Evolutionary conservation across 768 basidiomycete genomes (phyloP).

Genomic region (Imleria badia): DNA sequence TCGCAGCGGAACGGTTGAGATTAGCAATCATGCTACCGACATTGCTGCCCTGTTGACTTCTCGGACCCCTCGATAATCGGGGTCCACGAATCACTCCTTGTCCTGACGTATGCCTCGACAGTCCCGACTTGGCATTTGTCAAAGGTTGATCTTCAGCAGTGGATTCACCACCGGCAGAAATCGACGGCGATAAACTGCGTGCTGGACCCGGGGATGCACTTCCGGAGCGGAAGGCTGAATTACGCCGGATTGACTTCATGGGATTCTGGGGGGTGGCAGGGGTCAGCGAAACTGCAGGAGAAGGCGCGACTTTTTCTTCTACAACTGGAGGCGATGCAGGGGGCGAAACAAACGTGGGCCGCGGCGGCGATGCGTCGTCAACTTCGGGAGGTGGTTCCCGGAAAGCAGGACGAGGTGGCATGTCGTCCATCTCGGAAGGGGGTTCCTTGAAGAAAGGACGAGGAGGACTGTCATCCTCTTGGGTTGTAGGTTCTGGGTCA

Average conservation of each 20-base stretch:
- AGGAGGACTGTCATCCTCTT: constrained; percentile 23
- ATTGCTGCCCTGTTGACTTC: constrained; percentile 39
- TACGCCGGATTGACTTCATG: constrained; percentile 38
- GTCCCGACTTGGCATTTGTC: constrained; percentile 30
- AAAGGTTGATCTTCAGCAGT: constrained; percentile 36
- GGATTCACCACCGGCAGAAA: constrained; percentile 26
- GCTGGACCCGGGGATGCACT: constrained; percentile 35
- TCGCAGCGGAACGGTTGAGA: constrained; percentile 45
- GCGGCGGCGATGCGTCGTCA: constrained; percentile 36
- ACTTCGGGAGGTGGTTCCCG: constrained; percentile 64
- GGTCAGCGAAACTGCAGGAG: constrained; percentile 39
- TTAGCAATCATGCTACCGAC: constrained; percentile 59
- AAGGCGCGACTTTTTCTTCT: constrained; percentile 24
- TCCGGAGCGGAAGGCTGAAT: constrained; percentile 34
- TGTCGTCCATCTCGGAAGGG: constrained; percentile 40
- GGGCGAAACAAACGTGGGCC: constrained; percentile 20
- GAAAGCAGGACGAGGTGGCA: constrained; percentile 47
- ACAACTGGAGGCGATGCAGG: constrained; percentile 24
- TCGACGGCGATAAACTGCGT: constrained; percentile 45
- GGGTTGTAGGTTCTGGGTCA: neutral
- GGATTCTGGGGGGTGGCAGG: constrained; percentile 55
- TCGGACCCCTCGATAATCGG: constrained; percentile 47
- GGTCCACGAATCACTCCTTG: constrained; percentile 46
- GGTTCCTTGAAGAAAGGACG: constrained; percentile 63
- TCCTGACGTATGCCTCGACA: constrained; percentile 50